These are phyloP conservation scores for Pholiota adiposa DNA, from an alignment of 1,284 basidiomycete species.

Conservation along the genomic window DNA sequence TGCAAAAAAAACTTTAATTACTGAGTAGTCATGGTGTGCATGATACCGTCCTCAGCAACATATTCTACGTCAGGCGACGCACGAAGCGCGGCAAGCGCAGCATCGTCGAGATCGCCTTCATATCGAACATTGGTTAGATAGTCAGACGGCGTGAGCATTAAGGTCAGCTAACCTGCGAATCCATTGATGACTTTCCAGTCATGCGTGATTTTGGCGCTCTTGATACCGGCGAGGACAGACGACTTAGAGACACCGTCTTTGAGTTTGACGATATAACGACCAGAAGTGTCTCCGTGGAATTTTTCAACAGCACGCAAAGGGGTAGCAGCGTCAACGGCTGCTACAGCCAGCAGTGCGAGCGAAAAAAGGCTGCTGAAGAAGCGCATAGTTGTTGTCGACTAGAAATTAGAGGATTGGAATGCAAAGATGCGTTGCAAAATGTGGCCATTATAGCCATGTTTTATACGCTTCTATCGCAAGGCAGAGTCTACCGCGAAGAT, in stretches of 20 bases:
- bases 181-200: constrained; percentile 50
- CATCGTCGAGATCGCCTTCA: constrained; percentile 48
- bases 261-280: constrained; percentile 63
- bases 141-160: neutral
- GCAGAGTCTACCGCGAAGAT: neutral
- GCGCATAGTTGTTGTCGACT: neutral
- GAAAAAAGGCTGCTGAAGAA: neutral
- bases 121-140: neutral
- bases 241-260: constrained; percentile 49
- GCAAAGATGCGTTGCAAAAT: neutral
- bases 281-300: constrained; percentile 28
- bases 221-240: constrained; percentile 29
- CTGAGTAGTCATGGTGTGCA: constrained; percentile 44
- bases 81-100: constrained; percentile 63
- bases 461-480: neutral
- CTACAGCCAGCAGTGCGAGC: neutral
- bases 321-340: constrained; percentile 20
- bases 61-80: constrained; percentile 69
- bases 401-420: neutral
- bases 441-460: neutral
- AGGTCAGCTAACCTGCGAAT: constrained; percentile 54
- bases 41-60: constrained; percentile 69
- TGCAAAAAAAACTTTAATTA: too few species aligned
- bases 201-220: constrained; percentile 34
- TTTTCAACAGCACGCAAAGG: constrained; percentile 26